Evolutionary conservation across 495 filamentous ascomycete genomes (phyloP), one percentile per base, ranked within the genome.

Genomic region (Lasiosphaeria ovina): DNA sequence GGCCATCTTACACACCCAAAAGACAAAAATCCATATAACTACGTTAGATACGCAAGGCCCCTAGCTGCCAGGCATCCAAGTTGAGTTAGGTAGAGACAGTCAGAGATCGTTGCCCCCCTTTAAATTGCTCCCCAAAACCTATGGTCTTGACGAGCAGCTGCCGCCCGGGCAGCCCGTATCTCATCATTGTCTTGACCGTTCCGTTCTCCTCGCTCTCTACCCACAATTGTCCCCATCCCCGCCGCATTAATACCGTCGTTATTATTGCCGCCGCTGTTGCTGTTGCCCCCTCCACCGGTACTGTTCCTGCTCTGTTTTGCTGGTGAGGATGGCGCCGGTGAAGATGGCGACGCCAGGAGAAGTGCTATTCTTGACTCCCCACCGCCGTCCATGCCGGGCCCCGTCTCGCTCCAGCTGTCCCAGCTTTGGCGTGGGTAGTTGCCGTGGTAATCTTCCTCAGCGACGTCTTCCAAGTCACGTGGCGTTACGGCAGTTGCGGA

Each of bases 371-470:
- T 8, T 42, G 38, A 24, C 24, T 24, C 24, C 24, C 38, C 14
- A 14, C 38, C 38, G 14, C 8, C 38, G 14, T 14, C 38, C 8
- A 8, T 42, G 8, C 38, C 38, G 7, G 38, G 7, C 38, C 38
- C 38, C 38, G 38, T 42, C 14, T 14, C 38, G 24, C 47, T 50
- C 47, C 47, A 50, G 24, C 47, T 50, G 47, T n/a, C 47, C 51
- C 52, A 45, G 45, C 54, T 24, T 24, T 24, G 24, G 24, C 24
- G 24, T 24, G 24, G 24, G 24, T 24, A 24, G 24, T 24, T 51
- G 47, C 24, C 35, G 38, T 14, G 47, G 24, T 7, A n/a, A 50
- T 50, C 36, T 44, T 64, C 58, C 55, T 56, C 35, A 8, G 32
- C 51, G n/a, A 35, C 14, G 14, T 36, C 51, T 14, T 42, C 38